Base-by-base conservation (phyloP, 805 yeast species). In the Ogataea ramenticola region DNA sequence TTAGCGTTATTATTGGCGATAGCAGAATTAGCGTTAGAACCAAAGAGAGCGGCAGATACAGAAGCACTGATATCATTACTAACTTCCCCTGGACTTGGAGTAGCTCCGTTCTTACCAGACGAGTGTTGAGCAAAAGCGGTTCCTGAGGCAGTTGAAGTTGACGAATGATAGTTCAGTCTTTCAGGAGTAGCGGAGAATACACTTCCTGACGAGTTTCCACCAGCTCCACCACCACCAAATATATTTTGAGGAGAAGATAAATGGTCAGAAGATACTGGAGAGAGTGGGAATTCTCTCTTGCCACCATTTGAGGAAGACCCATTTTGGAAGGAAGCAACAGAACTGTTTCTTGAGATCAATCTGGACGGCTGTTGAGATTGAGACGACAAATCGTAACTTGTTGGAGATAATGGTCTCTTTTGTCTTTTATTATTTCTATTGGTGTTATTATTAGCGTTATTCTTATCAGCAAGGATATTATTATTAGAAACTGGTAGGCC, bases 171-270 rank as follows among this genome's bases (percentile, higher is more conserved):
- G 29, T 44, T 46, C 8, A 38, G 15, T n/a, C 45, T 34, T 36
- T 63, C 67, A 5, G 67, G 67, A 4, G 68, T 64, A 3, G 60
- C 47, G 0, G 63, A 55, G 20, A 56, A 51, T 0, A 59, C 49
- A 33, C 65, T 60, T 4, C 63, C 57, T 2, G 63, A 57, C 1
- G 68, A 60, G 19, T 32, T 32, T n/a, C n/a, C n/a, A n/a, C n/a
- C n/a, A n/a, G 16, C 33, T 3, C 53, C 39, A 15, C 57, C 39
- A 12, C 55, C 53, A 39, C 30, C 15, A 24, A 54, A 47, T 34
- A 54, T 50, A 44, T 57, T 56, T 33, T 53, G 62, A 4, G 65
- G 65, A 3, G 65, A 3, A 19, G 65, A 60, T n/a, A 57, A 46
- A 7, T 56, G 55, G 43, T 63, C 67, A 3, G 65, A 59, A 35